Conservation (phyloP, 1,284 basidiomycete genomes). For the Grifola frondosa region DNA sequence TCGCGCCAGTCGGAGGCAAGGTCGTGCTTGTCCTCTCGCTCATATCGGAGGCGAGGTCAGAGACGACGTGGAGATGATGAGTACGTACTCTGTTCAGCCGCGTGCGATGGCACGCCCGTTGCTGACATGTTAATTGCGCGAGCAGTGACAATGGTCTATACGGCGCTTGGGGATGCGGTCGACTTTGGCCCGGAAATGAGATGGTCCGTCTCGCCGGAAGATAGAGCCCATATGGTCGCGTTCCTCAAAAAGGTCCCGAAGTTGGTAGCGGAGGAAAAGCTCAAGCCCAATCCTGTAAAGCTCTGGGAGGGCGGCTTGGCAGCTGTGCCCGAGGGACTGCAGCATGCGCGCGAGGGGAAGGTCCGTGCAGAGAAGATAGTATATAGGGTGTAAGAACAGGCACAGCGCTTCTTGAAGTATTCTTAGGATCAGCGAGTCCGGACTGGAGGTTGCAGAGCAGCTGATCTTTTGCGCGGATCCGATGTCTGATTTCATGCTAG, state of each 20-base stretch:
- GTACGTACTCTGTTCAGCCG: slow-evolving; percentile 11
- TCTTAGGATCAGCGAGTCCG: too few species aligned
- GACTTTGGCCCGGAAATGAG: slow-evolving; percentile 1
- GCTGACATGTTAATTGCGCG: not conserved
- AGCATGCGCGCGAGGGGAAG: slow-evolving; percentile 27
- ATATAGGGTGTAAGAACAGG: slow-evolving; percentile 13
- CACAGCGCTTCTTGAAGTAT: too few species aligned
- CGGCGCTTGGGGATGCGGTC: slow-evolving; percentile 22
- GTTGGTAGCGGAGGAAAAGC: slow-evolving; percentile 17
- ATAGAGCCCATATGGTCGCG: slow-evolving; percentile 19
- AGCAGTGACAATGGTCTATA: slow-evolving; percentile 26
- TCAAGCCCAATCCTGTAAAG: slow-evolving; percentile 24
- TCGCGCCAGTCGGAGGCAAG: slow-evolving; percentile 21
- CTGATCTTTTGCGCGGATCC: too few species aligned
- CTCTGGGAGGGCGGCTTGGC: slow-evolving; percentile 24
- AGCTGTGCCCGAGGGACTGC: slow-evolving; percentile 23
- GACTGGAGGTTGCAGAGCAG: too few species aligned
- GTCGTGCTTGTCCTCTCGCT: slow-evolving; percentile 16
- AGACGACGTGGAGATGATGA: slow-evolving; percentile 16
- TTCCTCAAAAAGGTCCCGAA: slow-evolving; percentile 26
- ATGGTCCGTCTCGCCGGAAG: slow-evolving; percentile 14
- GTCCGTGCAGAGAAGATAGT: slow-evolving; percentile 30
- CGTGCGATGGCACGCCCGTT: not conserved
- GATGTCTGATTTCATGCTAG: too few species aligned
- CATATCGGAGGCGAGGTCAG: slow-evolving; percentile 11